phyloP scores from a whole-genome alignment of 2,329 filamentous ascomycete species.

The Botrytis paeoniae region DNA sequence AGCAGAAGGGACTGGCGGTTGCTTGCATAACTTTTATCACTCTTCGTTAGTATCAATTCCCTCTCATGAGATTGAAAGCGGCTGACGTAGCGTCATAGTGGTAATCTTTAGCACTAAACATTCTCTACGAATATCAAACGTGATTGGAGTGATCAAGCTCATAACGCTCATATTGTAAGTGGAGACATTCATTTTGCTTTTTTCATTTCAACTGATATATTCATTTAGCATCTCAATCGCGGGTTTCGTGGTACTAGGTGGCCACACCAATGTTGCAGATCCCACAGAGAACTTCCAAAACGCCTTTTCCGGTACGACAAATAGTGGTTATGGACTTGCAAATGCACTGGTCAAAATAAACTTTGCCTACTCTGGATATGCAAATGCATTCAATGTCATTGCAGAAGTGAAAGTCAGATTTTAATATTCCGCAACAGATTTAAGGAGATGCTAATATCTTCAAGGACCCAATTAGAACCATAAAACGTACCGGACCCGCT shows the following conservation, averaged over 20 bases:
- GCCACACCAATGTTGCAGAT: constrained; percentile 49
- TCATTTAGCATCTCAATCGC: constrained; percentile 49
- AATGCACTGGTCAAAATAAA: constrained; percentile 58
- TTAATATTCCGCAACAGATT: too few species aligned
- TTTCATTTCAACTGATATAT: not conserved
- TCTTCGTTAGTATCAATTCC: constrained; percentile 44
- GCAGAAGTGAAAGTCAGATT: constrained; percentile 53
- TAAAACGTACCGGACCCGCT: constrained; percentile 49
- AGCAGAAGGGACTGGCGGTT: constrained; percentile 64
- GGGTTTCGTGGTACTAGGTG: constrained; percentile 60
- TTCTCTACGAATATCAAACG: constrained; percentile 54
- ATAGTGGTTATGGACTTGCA: constrained; percentile 49
- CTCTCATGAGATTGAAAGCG: not conserved
- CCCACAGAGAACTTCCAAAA: constrained; percentile 54
- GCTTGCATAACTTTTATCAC: constrained; percentile 43
- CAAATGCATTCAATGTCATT: constrained; percentile 60
- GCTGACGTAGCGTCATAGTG: constrained; percentile 31
- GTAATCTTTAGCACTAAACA: constrained; percentile 55
- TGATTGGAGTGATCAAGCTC: constrained; percentile 58
- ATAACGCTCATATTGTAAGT: constrained; percentile 56
- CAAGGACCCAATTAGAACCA: constrained; percentile 54
- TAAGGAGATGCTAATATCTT: not conserved
- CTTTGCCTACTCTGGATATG: constrained; percentile 56
- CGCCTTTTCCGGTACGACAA: constrained; percentile 50
- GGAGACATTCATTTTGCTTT: constrained; percentile 9